Evolutionary conservation across 805 yeast genomes (phyloP).

Genomic region (Candida khao-thaluensis): DNA sequence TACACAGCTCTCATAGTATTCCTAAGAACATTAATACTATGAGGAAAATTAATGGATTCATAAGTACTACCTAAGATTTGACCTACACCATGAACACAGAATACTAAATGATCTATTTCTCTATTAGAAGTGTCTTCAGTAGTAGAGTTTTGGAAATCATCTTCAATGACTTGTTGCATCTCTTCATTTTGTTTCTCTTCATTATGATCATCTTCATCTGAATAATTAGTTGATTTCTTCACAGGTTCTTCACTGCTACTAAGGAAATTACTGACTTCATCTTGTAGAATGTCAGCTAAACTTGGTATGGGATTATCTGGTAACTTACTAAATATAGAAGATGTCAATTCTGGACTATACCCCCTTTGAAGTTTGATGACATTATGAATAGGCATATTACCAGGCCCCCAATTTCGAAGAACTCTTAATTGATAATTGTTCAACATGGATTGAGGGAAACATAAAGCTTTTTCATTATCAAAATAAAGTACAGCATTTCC

Average conservation of each 20-base stretch:
- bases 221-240: conserved; percentile 20
- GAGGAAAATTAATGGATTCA: conserved; percentile 83
- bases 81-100: conserved; percentile 96
- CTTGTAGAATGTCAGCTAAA: conserved; percentile 30
- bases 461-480: conserved; percentile 44
- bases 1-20: conserved; percentile 54
- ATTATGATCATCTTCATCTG: conserved; percentile 12
- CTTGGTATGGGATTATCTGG: conserved; percentile 33
- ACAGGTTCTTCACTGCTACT: conserved; percentile 19
- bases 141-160: conserved; percentile 46
- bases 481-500: conserved; percentile 40
- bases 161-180: conserved; percentile 45
- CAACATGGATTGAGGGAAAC: conserved; percentile 46
- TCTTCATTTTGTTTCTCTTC: conserved; percentile 23
- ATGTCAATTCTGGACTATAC: conserved; percentile 34
- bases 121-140: conserved; percentile 23
- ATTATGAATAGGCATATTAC: conserved; percentile 40
- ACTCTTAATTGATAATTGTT: conserved; percentile 36
- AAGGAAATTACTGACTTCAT: conserved; percentile 27
- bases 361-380: conserved; percentile 55
- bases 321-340: conserved; percentile 30
- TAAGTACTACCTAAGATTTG: conserved; percentile 77
- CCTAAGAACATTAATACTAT: conserved; percentile 70
- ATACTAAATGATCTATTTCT: conserved; percentile 60
- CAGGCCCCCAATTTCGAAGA: conserved; percentile 35